These are phyloP conservation scores for Bretschneidera sinensis DNA, from an alignment of 345 rosid genomes.

Conservation along the genomic window DNA sequence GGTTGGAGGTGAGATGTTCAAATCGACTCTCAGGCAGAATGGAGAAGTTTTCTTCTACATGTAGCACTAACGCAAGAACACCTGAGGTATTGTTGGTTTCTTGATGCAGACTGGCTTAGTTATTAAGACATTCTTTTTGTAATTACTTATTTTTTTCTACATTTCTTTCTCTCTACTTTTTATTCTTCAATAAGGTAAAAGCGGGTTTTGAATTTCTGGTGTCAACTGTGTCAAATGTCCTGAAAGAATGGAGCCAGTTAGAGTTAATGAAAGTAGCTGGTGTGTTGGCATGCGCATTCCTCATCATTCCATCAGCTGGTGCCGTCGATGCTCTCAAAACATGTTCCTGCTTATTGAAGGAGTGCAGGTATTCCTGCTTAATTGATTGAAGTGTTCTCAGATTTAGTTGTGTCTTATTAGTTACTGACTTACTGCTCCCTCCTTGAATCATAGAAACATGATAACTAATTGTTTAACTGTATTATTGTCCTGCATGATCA, in stretches of 20 bases:
- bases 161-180: neutral
- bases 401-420: no score
- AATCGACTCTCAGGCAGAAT: slow-evolving; percentile 30
- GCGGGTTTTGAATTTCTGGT: slow-evolving; percentile 30
- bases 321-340: slow-evolving; percentile 96
- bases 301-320: slow-evolving; percentile 76
- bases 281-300: slow-evolving; percentile 50
- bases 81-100: slow-evolving; percentile 35
- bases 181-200: slow-evolving; percentile 24
- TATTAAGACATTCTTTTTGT: neutral
- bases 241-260: slow-evolving; percentile 38
- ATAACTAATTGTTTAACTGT: neutral
- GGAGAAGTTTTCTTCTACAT: slow-evolving; percentile 28
- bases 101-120: no score
- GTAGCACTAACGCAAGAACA: slow-evolving; percentile 10
- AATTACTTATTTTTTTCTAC: neutral
- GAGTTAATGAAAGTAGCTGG: slow-evolving; percentile 43
- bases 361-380: slow-evolving; percentile 64
- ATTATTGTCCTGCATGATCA: no score
- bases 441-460: neutral
- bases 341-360: slow-evolving; percentile 80
- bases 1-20: slow-evolving; percentile 29
- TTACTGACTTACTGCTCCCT: neutral
- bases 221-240: slow-evolving; percentile 25
- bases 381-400: neutral